Percentiles rank a stretch among this genome's conserved stretches.
phyloP scores from a whole-genome alignment of 345 rosid genomes.

The Cardamine occulta region DNA sequence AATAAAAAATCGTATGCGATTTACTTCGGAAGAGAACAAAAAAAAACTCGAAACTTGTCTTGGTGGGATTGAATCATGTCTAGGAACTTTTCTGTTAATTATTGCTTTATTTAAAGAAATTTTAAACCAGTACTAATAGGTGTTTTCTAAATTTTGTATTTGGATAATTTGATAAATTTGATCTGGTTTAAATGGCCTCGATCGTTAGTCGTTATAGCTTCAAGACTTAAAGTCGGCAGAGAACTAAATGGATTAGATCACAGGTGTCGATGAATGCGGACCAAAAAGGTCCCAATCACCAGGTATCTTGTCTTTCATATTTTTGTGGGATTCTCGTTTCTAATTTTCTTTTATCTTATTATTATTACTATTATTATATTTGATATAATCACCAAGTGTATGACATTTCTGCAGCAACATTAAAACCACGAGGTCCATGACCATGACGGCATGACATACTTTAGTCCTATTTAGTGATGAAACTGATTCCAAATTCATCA shows the following conservation, averaged over 20 bases:
- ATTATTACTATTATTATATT: neutral
- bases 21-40: neutral
- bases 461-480: neutral
- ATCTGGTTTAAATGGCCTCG: neutral
- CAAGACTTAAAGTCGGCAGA: slow-evolving; percentile 17
- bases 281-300: slow-evolving; percentile 39
- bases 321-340: slow-evolving; percentile 8
- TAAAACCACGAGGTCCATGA: neutral
- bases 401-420: neutral
- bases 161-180: neutral
- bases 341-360: neutral
- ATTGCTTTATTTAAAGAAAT: neutral
- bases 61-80: neutral
- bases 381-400: neutral
- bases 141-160: neutral
- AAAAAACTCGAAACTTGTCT: slow-evolving; percentile 1
- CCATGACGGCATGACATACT: neutral
- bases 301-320: slow-evolving; percentile 32
- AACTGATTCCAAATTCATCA: neutral
- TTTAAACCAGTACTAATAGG: neutral
- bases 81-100: neutral
- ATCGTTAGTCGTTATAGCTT: neutral
- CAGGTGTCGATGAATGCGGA: slow-evolving; percentile 1
- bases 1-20: neutral
- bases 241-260: slow-evolving; percentile 33